Base-by-base conservation (phyloP, 371 early-diverging fungal species). In the Choanephora cucurbitarum region DNA sequence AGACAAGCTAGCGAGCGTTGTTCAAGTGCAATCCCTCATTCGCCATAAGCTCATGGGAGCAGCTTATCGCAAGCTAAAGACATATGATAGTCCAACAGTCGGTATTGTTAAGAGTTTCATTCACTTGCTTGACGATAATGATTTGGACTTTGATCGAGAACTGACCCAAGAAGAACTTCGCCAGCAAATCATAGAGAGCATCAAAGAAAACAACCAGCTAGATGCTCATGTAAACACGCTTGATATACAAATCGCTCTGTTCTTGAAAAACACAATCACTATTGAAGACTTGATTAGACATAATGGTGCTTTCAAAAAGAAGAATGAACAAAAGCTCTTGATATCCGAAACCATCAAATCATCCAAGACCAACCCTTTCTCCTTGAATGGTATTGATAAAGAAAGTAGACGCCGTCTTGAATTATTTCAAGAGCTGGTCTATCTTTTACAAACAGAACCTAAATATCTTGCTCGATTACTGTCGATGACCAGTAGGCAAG, bases 401-500 rank as follows among this genome's bases (percentile, higher is more conserved):
- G 93, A 92, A 57, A 88, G 89, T 18, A 77, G 91, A 19, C 71
- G 74, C 40, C 80, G 87, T 19, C 70, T 93, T 14, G 90, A 89
- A 49, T 69, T 87, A 5, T 99, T 95, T 69, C 95, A 95, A 72
- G 84, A 94, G 45, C 69, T 99, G 31, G 91, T 99, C 49, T 97
- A 99, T 63, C 55, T 93, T 31, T 79, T 99, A 24, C 99, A 99
- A 70, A 98, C 97, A 2, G 91, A 99, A 63, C 99, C 99, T 6
- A 66, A 75, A 24, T 95, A 99, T 61, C 74, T 99, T 45, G 88
- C 94, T 15, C 80, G 84, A 17, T 68, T 99, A 47, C 78, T 99
- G 74, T 90, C 88, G 24, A 75, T 87, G 52, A 75, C 92, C 54
- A 92, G 89, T 59, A 71, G 80, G 15, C 66, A 78, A 40, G 71